Evolutionary conservation across 495 filamentous ascomycete species (phyloP).

Genomic region (Aspergillus diversus): DNA sequence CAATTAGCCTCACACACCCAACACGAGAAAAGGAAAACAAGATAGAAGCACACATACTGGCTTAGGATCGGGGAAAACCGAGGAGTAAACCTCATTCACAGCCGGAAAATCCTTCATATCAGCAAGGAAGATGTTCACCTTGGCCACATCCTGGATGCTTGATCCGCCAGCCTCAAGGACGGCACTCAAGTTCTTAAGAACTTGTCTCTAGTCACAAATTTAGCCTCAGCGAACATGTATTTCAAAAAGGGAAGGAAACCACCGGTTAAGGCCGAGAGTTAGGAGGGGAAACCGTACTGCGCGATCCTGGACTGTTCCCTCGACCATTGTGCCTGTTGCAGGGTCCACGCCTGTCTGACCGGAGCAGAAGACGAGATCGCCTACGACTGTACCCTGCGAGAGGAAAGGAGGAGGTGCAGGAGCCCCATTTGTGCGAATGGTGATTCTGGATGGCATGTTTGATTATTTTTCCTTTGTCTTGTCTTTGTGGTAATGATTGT

Average conservation of each 20-base stretch:
- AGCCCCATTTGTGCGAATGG: conserved; percentile 39
- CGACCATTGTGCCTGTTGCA: conserved; percentile 49
- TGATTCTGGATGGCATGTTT: conserved; percentile 26
- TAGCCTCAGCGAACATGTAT: background rate
- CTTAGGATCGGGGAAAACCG: conserved; percentile 58
- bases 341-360: conserved; percentile 56
- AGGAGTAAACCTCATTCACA: conserved; percentile 63
- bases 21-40: background rate
- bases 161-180: conserved; percentile 69
- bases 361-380: conserved; percentile 49
- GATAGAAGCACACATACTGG: conserved; percentile 38
- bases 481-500: background rate
- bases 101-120: conserved; percentile 70
- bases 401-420: conserved; percentile 47
- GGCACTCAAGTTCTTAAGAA: conserved; percentile 63
- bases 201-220: conserved; percentile 40
- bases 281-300: conserved; percentile 42
- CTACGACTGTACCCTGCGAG: conserved; percentile 48
- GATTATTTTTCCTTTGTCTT: background rate
- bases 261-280: background rate
- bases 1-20: background rate
- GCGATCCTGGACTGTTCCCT: conserved; percentile 57
- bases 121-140: conserved; percentile 70
- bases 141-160: conserved; percentile 63
- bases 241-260: background rate